Evolutionary conservation across 225 moss, liverwort and hornwort genomes (phyloP), one percentile per base, ranked within the genome.

Genomic region (Neckera pumila): DNA sequence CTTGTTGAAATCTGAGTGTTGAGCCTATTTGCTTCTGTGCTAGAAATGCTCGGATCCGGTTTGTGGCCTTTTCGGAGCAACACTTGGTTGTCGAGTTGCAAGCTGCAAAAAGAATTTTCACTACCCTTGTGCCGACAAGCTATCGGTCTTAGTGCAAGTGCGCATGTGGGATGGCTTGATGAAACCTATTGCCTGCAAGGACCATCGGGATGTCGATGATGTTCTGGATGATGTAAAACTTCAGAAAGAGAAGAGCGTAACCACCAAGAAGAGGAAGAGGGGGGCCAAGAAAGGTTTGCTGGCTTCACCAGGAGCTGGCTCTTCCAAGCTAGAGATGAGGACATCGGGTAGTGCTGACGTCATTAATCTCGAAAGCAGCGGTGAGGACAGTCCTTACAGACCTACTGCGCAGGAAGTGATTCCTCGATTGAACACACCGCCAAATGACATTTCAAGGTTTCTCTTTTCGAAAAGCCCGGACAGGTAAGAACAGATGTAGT

Each of bases 151-250:
- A 34, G 90, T 96, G 85, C 89, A 95, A 85, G 79, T 96, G 63
- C 96, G 98, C 53, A 98, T 96, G 96, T 98, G 98, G 96, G 98
- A 98, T 90, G 96, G 98, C 80, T 85, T 91, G 86, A 93, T 87
- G 85, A 89, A 96, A 75, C 96, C 98, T 36, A 85, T 98, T 82
- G 98, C 98, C 34, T 98, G 98, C 87, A 90, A 90, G 82, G 92
- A 93, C 90, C 98, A 98, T 90, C 92, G 95, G 57, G 88, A 94
- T 90, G 79, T 95, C 13, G 87, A 93, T 43, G 87, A 90, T 62
- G 86, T 86, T 82, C 60, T 90, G 6, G 88, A 85, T 53, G 90
- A 92, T 76, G n/a, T 86, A 70, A 92, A 85, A 77, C 5, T 70
- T 26, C 89, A 77, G 81, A 90, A 88, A 69, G 92, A 92, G 49